phyloP scores from a whole-genome alignment of 2,329 filamentous ascomycete species.

The Fusarium miscanthi region DNA sequence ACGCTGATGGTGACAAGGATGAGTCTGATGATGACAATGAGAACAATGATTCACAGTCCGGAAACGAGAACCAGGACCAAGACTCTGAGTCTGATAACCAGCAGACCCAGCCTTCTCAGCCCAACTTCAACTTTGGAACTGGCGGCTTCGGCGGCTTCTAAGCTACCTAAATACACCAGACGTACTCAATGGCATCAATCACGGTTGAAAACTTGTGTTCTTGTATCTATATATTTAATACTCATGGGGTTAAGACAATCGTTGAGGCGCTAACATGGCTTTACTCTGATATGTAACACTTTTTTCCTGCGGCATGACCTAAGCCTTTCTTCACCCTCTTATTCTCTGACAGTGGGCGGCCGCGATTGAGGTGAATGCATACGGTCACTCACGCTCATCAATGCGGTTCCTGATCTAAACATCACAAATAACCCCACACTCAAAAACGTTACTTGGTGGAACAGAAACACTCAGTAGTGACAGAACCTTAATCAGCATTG shows the following conservation, averaged over 20 bases:
- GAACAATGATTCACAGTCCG: not conserved
- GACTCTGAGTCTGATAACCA: not conserved
- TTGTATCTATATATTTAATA: slow-evolving; percentile 9
- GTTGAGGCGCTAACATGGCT: not conserved
- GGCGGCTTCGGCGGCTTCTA: slow-evolving; percentile 10
- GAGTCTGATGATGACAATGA: slow-evolving; percentile 4
- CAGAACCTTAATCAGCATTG: not conserved
- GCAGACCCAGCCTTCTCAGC: not conserved
- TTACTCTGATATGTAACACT: not conserved
- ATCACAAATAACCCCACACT: rapidly evolving
- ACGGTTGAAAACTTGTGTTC: not conserved
- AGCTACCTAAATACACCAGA: not conserved
- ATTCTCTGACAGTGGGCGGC: no score
- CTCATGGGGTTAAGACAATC: not conserved
- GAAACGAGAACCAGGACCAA: not conserved
- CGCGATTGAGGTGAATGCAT: not conserved
- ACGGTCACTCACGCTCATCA: not conserved
- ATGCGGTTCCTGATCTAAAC: not conserved
- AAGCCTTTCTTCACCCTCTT: not conserved
- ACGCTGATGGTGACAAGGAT: not conserved
- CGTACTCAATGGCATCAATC: not conserved
- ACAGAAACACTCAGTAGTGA: no score
- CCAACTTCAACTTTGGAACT: not conserved
- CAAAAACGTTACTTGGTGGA: no score
- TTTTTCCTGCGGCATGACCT: not conserved